Conservation (phyloP, 495 filamentous ascomycete genomes). For the Aspergillus nanangensis region DNA sequence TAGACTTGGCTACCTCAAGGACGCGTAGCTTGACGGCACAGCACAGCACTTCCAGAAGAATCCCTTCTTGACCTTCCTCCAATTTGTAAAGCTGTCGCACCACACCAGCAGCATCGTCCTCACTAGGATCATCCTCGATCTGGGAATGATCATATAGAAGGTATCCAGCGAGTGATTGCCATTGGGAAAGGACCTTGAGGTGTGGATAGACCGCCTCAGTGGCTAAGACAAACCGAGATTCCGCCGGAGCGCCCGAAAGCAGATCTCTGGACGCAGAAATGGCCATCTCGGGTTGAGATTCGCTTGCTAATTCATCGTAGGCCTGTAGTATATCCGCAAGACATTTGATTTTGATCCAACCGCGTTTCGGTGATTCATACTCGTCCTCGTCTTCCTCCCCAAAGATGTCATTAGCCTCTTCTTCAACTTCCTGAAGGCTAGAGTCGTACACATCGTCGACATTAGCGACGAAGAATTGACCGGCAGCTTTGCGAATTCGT, state of each 20-base stretch:
- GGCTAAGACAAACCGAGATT: slow-evolving; percentile 81
- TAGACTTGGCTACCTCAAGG: slow-evolving; percentile 51
- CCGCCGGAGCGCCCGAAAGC: slow-evolving; percentile 43
- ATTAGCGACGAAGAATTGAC: slow-evolving; percentile 82
- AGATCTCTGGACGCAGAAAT: slow-evolving; percentile 23
- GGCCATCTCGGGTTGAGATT: slow-evolving; percentile 32
- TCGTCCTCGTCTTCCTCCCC: slow-evolving; percentile 64
- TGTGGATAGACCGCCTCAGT: slow-evolving; percentile 80
- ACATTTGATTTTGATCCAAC: slow-evolving; percentile 90
- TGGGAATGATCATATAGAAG: slow-evolving; percentile 86
- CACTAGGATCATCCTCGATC: slow-evolving; percentile 39
- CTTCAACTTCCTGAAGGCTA: slow-evolving; percentile 77
- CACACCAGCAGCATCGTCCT: slow-evolving; percentile 48
- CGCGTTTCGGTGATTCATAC: slow-evolving; percentile 64
- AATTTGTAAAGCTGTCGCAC: slow-evolving; percentile 68
- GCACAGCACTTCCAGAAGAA: slow-evolving; percentile 83
- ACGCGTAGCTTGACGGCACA: slow-evolving; percentile 68
- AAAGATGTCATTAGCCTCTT: slow-evolving; percentile 69
- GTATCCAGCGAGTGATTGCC: slow-evolving; percentile 87
- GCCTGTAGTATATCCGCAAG: slow-evolving; percentile 75
- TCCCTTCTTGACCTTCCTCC: slow-evolving; percentile 70
- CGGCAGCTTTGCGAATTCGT: slow-evolving; percentile 78
- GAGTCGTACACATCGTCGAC: slow-evolving; percentile 76
- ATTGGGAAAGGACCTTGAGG: slow-evolving; percentile 71
- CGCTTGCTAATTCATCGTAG: slow-evolving; percentile 61